phyloP scores from a whole-genome alignment of 495 filamentous ascomycete species.

The Amphirosellinia nigrospora region DNA sequence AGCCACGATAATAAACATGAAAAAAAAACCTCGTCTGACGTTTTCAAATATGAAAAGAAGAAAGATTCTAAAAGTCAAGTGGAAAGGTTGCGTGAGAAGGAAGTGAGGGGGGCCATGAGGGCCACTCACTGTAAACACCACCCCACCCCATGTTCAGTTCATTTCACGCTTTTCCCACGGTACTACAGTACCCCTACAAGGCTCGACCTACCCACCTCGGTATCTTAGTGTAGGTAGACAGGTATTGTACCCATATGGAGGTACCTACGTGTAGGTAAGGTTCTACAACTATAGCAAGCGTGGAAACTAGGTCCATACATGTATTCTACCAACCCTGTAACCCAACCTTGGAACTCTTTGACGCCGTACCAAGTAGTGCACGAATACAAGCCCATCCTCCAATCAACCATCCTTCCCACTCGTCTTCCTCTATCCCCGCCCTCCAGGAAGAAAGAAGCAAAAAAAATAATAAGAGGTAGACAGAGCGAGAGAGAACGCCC shows the following conservation, averaged over 20 bases:
- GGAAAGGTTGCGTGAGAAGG: not conserved
- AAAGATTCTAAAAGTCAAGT: not conserved
- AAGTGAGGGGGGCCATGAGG: not conserved
- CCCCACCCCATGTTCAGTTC: conserved; percentile 4
- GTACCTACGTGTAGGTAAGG: no score
- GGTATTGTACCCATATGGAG: no score
- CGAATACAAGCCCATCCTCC: conserved; percentile 20
- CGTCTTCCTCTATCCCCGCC: conserved; percentile 21
- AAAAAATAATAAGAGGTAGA: not conserved
- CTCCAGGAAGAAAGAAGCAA: conserved; percentile 9
- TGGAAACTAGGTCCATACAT: not conserved
- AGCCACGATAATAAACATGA: not conserved
- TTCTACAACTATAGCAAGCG: no score
- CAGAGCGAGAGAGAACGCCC: conserved; percentile 1
- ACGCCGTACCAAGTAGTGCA: conserved; percentile 11
- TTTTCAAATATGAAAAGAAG: not conserved
- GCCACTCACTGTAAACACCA: not conserved
- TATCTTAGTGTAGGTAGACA: not conserved
- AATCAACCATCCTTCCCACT: conserved; percentile 24
- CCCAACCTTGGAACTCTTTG: conserved; percentile 28
- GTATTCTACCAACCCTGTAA: conserved; percentile 13
- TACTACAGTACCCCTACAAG: conserved; percentile 6
- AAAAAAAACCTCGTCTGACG: not conserved
- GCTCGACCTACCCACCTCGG: not conserved
- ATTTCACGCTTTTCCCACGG: not conserved